Percentiles rank a stretch among this genome's conserved stretches.
phyloP scores from a whole-genome alignment of 2,329 filamentous ascomycete species.

The Neophaeococcomyces aloes region DNA sequence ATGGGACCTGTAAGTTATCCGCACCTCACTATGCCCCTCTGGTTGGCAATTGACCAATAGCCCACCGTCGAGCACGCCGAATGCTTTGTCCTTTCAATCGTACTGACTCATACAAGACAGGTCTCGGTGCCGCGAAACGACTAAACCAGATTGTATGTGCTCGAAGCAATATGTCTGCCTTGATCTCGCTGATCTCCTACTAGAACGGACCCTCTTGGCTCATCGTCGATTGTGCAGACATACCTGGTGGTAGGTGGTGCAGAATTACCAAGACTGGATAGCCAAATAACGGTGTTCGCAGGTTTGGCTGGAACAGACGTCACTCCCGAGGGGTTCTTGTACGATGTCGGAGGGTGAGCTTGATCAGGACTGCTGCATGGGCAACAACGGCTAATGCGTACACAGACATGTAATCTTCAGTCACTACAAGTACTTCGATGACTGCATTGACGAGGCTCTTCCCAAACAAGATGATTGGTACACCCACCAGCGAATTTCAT shows the following conservation, averaged over 20 bases:
- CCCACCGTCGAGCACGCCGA: background rate
- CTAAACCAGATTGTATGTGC: slow-evolving; percentile 84
- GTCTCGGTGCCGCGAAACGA: slow-evolving; percentile 94
- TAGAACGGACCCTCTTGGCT: slow-evolving; percentile 90
- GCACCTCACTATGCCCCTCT: background rate
- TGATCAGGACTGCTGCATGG: background rate
- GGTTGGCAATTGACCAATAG: background rate
- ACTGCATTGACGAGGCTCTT: slow-evolving; percentile 93
- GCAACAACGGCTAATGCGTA: background rate
- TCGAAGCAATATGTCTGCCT: background rate
- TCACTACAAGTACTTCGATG: slow-evolving; percentile 99
- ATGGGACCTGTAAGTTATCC: slow-evolving; percentile 55
- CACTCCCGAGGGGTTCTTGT: slow-evolving; percentile 39
- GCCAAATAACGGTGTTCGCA: slow-evolving; percentile 41
- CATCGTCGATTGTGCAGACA: slow-evolving; percentile 86
- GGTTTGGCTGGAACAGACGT: slow-evolving; percentile 6
- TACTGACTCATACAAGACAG: slow-evolving; percentile 43
- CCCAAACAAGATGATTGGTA: slow-evolving; percentile 94
- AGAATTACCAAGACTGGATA: slow-evolving; percentile 81
- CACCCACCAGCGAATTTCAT: slow-evolving; percentile 95
- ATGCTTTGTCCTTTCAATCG: no score
- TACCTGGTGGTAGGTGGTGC: slow-evolving; percentile 81
- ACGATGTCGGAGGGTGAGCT: slow-evolving; percentile 72
- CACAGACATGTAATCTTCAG: slow-evolving; percentile 83
- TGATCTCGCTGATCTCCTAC: background rate